These are phyloP conservation scores for Hyphopichia khmerensis DNA, from an alignment of 1,139 yeast genomes.

Conservation along the genomic window DNA sequence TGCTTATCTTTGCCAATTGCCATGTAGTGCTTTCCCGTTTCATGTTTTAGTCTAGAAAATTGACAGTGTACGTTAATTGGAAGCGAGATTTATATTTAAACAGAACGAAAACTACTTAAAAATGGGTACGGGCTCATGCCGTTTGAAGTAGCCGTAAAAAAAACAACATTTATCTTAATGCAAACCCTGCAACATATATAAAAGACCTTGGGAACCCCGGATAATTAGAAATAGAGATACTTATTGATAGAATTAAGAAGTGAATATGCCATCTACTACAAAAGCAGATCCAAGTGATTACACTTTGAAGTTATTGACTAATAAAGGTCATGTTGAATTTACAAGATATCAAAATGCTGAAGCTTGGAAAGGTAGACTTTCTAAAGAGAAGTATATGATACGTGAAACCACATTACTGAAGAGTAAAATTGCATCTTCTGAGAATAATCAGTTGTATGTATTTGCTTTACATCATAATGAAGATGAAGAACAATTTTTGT, in stretches of 20 bases:
- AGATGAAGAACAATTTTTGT: constrained; percentile 20
- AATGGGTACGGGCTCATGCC: too few relatives aligned
- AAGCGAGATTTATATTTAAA: too few relatives aligned
- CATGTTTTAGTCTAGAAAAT: too few relatives aligned
- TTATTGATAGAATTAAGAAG: neutral
- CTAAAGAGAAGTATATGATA: constrained; percentile 46
- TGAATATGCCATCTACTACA: neutral
- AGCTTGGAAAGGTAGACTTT: constrained; percentile 54
- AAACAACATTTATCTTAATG: too few relatives aligned
- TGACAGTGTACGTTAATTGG: neutral
- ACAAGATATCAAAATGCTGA: constrained; percentile 50
- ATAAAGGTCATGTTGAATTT: constrained; percentile 42
- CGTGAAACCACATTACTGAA: constrained; percentile 49
- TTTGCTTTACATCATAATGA: constrained; percentile 26
- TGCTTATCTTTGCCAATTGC: too few relatives aligned
- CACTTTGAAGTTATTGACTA: constrained; percentile 24
- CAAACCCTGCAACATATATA: too few relatives aligned
- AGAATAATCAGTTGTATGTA: constrained; percentile 19
- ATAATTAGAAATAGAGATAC: too few relatives aligned
- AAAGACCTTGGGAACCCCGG: too few relatives aligned
- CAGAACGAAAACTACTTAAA: too few relatives aligned
- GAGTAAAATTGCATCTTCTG: constrained; percentile 26
- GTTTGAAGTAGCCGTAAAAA: too few relatives aligned
- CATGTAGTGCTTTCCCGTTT: too few relatives aligned
- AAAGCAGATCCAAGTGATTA: constrained; percentile 7